Conservation (phyloP, 192 early-diverging fungal genomes). For the Backusella mclennaniae region DNA sequence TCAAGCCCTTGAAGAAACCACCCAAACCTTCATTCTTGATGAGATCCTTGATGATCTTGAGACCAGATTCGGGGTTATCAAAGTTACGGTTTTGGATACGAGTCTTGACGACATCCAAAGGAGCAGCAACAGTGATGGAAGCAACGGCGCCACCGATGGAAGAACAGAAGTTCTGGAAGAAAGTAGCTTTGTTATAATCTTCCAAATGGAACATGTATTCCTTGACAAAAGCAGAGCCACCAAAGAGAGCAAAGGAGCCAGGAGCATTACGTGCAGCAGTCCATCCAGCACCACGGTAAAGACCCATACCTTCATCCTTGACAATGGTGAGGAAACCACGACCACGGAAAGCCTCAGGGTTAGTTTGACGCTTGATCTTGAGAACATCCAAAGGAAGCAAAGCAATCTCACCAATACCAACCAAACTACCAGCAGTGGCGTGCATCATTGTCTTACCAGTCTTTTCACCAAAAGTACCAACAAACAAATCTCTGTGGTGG, state of each 20-base stretch:
- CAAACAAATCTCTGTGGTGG: slow-evolving; percentile 77
- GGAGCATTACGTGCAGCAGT: slow-evolving; percentile 97
- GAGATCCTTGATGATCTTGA: slow-evolving; percentile 86
- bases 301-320: slow-evolving; percentile 82
- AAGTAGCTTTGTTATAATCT: slow-evolving; percentile 96
- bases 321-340: slow-evolving; percentile 79
- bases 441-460: slow-evolving; percentile 96
- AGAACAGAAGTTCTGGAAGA: slow-evolving; percentile 95
- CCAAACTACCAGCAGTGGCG: slow-evolving; percentile 94
- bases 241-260: slow-evolving; percentile 95
- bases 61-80: slow-evolving; percentile 85
- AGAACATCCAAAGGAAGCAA: slow-evolving; percentile 95
- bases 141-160: slow-evolving; percentile 96
- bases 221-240: slow-evolving; percentile 92
- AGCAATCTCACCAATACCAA: slow-evolving; percentile 97
- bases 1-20: slow-evolving; percentile 96
- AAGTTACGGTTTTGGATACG: slow-evolving; percentile 94
- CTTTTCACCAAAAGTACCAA: slow-evolving; percentile 85
- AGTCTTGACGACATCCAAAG: slow-evolving; percentile 99
- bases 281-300: slow-evolving; percentile 97
- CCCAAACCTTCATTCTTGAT: slow-evolving; percentile 87
- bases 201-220: slow-evolving; percentile 87
- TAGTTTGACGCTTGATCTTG: slow-evolving; percentile 98
- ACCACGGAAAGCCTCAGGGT: slow-evolving; percentile 84
- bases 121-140: slow-evolving; percentile 91